A percentile compares a stretch with the other conserved stretches of the same genome.
Evolutionary conservation across 1,284 basidiomycete genomes (phyloP).

Genomic region (Ceratobasidium sp.): DNA sequence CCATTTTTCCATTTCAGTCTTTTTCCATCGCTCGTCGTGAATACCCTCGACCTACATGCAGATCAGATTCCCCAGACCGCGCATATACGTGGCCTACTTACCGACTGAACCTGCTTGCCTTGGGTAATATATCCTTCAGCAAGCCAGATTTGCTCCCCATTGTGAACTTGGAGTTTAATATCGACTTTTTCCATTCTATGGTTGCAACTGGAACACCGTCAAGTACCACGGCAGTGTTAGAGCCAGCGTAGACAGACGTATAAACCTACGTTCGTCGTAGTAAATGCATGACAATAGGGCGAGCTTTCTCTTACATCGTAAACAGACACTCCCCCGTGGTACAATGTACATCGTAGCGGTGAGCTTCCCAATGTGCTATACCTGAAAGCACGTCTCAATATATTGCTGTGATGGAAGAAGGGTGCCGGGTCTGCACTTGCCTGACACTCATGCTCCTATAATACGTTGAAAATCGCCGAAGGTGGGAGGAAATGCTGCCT

Average conservation of each 20-base stretch:
- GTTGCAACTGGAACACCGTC: conserved; percentile 1
- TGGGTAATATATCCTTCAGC: background rate
- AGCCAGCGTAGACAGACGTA: conserved; percentile 8
- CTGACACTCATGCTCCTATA: no score
- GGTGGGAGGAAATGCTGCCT: no score
- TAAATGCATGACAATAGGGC: background rate
- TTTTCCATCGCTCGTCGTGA: background rate
- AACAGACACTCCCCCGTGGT: background rate
- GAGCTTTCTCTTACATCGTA: conserved; percentile 1
- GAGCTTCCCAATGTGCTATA: conserved; percentile 14
- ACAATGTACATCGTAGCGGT: conserved; percentile 15
- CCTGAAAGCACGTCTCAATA: background rate
- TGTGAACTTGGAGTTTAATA: background rate
- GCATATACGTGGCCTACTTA: background rate
- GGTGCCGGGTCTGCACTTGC: no score
- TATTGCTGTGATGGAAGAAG: no score
- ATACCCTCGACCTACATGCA: conserved; percentile 5
- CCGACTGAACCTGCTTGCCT: conserved; percentile 19
- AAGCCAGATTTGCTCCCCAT: conserved; percentile 2
- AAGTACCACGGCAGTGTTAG: background rate
- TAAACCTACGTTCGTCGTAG: background rate
- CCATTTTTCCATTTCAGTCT: conserved; percentile 23
- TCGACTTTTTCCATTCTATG: conserved; percentile 7
- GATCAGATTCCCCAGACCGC: background rate
- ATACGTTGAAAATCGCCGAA: no score